Evolutionary conservation across 1,284 basidiomycete species (phyloP).

Genomic region (Ceratobasidium theobromae): DNA sequence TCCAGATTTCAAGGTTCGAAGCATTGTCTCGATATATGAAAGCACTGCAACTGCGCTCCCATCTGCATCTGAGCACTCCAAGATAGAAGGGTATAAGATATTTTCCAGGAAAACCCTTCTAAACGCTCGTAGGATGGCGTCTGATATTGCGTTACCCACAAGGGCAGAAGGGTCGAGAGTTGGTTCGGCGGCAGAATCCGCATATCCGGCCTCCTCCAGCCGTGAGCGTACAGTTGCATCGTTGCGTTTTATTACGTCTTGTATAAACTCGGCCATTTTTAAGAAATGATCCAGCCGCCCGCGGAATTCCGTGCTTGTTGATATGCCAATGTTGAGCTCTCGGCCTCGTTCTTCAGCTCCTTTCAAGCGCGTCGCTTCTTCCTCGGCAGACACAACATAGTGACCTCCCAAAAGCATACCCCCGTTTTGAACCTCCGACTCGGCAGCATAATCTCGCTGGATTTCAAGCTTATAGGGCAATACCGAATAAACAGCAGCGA

Average conservation of each 20-base stretch:
- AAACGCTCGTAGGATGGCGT: slow-evolving; percentile 79
- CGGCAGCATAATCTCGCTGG: slow-evolving; percentile 50
- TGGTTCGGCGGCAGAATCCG: slow-evolving; percentile 38
- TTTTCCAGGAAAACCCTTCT: slow-evolving; percentile 89
- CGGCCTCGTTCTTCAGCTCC: slow-evolving; percentile 58
- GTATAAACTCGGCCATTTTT: slow-evolving; percentile 87
- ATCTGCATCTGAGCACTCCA: slow-evolving; percentile 90
- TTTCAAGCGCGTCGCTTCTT: slow-evolving; percentile 42
- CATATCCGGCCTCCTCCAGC: slow-evolving; percentile 42
- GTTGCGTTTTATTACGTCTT: slow-evolving; percentile 79
- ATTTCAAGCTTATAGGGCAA: slow-evolving; percentile 85
- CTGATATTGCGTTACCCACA: slow-evolving; percentile 75
- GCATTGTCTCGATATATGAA: slow-evolving; percentile 91
- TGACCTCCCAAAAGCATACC: slow-evolving; percentile 67
- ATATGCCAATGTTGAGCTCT: slow-evolving; percentile 58
- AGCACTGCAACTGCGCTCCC: slow-evolving; percentile 95
- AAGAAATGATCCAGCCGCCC: slow-evolving; percentile 83
- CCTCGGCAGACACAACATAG: slow-evolving; percentile 39
- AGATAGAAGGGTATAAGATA: slow-evolving; percentile 87
- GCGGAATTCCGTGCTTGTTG: slow-evolving; percentile 74
- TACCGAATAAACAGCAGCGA: slow-evolving; percentile 91
- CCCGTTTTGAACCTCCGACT: slow-evolving; percentile 44
- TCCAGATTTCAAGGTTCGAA: slow-evolving; percentile 72
- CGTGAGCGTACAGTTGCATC: slow-evolving; percentile 1
- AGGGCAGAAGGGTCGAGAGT: slow-evolving; percentile 57